phyloP scores from a whole-genome alignment of 495 filamentous ascomycete genomes.

The Aspergillus coremiiformis region DNA sequence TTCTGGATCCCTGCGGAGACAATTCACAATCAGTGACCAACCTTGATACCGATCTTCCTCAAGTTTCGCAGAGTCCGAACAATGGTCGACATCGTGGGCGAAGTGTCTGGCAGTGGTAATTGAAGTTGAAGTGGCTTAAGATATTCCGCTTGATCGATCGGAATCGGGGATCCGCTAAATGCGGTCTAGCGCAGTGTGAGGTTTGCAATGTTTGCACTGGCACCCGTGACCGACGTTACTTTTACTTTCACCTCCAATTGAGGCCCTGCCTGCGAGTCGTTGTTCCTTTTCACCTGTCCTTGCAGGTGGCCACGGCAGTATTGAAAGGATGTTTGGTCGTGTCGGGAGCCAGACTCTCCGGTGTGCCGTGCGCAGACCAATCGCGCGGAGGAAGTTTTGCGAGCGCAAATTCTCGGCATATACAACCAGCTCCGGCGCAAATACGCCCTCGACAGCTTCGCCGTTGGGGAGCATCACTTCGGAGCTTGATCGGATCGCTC shows the following conservation, averaged over 20 bases:
- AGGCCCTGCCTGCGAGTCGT: background rate
- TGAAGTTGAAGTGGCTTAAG: constrained; percentile 15
- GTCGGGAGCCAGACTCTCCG: constrained; percentile 35
- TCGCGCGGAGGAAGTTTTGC: constrained; percentile 25
- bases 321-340: constrained; percentile 33
- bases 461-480: constrained; percentile 52
- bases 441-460: constrained; percentile 28
- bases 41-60: constrained; percentile 80
- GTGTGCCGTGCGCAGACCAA: constrained; percentile 25
- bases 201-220: constrained; percentile 39
- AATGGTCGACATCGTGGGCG: constrained; percentile 79
- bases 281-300: background rate
- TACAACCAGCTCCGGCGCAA: constrained; percentile 17
- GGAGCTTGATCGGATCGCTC: constrained; percentile 83
- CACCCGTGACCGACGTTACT: background rate
- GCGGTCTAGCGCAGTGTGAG: constrained; percentile 18
- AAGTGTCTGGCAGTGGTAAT: constrained; percentile 8
- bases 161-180: constrained; percentile 14
- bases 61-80: constrained; percentile 79
- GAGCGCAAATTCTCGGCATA: constrained; percentile 38
- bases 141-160: constrained; percentile 13
- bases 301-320: background rate
- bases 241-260: background rate
- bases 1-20: background rate
- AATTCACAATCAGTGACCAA: constrained; percentile 28